phyloP scores from a whole-genome alignment of 345 rosid genomes.

The Lumnitzera littorea region DNA sequence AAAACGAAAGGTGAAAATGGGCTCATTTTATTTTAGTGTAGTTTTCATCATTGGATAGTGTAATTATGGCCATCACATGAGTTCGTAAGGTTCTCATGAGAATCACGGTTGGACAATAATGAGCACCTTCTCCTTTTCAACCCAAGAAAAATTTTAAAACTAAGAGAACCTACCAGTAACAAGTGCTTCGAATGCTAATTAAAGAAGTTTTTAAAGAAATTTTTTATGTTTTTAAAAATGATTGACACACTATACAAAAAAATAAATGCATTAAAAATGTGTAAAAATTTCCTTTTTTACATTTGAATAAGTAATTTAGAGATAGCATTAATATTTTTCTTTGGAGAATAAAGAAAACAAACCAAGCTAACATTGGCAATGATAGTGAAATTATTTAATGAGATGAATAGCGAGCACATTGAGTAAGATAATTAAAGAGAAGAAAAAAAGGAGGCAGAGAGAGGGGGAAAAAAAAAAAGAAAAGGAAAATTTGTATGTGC shows the following conservation, averaged over 20 bases:
- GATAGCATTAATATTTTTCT: neutral
- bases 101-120: conserved; percentile 37
- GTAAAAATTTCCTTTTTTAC: too few species aligned
- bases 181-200: too few species aligned
- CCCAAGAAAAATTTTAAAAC: neutral
- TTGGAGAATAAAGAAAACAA: too few species aligned
- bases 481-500: too few species aligned
- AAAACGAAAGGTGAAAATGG: conserved; percentile 3
- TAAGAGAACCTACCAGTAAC: too few species aligned
- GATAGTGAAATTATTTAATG: neutral
- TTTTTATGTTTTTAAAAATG: too few species aligned
- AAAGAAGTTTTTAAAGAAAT: too few species aligned
- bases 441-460: neutral
- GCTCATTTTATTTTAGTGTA: conserved; percentile 7
- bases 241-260: too few species aligned
- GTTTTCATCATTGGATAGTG: conserved; percentile 32
- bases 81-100: conserved; percentile 39
- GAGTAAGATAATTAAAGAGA: neutral
- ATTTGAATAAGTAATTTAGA: neutral
- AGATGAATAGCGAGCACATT: neutral
- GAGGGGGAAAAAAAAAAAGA: conserved; percentile 4
- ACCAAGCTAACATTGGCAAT: neutral
- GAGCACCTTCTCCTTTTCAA: conserved; percentile 16
- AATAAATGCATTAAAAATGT: too few species aligned
- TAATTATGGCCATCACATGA: conserved; percentile 61